phyloP scores from a whole-genome alignment of 2,329 filamentous ascomycete genomes.

The Colletotrichum kahawae region DNA sequence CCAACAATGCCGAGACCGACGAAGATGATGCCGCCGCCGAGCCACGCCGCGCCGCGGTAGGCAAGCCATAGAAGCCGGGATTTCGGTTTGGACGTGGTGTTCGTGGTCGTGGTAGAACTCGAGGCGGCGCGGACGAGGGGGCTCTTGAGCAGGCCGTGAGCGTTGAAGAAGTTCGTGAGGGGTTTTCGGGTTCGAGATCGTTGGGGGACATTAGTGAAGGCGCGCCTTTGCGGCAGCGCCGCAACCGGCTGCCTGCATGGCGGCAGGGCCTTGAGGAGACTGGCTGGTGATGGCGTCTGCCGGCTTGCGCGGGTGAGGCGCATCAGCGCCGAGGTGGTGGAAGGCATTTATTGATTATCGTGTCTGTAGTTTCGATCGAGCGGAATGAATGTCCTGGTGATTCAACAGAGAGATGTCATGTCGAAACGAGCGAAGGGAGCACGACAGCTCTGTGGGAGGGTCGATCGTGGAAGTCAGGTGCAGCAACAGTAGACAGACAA shows the following conservation, averaged over 20 bases:
- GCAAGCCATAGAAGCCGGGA: conserved; percentile 61
- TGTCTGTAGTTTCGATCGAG: neutral
- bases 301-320: conserved; percentile 8
- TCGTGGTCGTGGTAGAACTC: conserved; percentile 50
- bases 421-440: conserved; percentile 7
- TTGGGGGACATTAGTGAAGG: conserved; percentile 9
- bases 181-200: conserved; percentile 9
- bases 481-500: neutral
- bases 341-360: conserved; percentile 15
- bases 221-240: conserved; percentile 9
- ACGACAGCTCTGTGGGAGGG: neutral
- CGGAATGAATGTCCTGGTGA: neutral
- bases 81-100: conserved; percentile 39
- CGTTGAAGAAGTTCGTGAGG: conserved; percentile 21
- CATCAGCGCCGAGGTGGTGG: conserved; percentile 16
- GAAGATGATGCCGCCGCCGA: conserved; percentile 78
- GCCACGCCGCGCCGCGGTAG: conserved; percentile 72
- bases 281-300: neutral
- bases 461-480: neutral
- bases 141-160: conserved; percentile 12
- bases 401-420: conserved; percentile 9
- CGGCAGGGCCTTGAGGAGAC: conserved; percentile 1
- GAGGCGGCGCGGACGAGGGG: conserved; percentile 48
- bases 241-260: neutral
- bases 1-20: conserved; percentile 72